Conservation (phyloP, 805 yeast genomes). For the Wickerhamomyces ciferrii region DNA sequence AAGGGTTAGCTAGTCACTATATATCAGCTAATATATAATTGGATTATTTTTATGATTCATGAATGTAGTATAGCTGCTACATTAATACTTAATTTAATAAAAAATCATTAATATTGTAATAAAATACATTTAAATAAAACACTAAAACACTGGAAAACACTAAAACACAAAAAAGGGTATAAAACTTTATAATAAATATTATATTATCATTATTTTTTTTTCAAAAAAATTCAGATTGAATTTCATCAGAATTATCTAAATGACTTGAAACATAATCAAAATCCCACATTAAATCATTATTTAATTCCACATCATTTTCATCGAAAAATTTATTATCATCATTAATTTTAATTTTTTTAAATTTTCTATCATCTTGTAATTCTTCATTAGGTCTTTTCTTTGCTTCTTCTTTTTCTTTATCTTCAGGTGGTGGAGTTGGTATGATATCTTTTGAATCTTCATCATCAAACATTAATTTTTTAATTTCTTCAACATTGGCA, state of each 20-base stretch:
- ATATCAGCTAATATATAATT: no score
- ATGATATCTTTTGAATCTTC: slow-evolving; percentile 1
- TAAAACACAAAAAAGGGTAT: no score
- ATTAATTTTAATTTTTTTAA: slow-evolving; percentile 14
- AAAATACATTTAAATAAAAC: no score
- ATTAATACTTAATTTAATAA: no score
- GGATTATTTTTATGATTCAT: no score
- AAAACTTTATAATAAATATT: no score
- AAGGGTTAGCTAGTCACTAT: no score
- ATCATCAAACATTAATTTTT: slow-evolving; percentile 12
- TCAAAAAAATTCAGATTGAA: background rate
- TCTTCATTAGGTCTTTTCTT: background rate
- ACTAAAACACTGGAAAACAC: no score
- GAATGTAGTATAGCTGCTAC: no score
- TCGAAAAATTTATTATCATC: slow-evolving; percentile 13
- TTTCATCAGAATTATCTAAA: slow-evolving; percentile 1
- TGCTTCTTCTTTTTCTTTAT: background rate
- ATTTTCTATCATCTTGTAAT: background rate
- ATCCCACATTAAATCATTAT: slow-evolving; percentile 17
- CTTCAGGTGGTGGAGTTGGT: slow-evolving; percentile 18
- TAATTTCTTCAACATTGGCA: slow-evolving; percentile 13
- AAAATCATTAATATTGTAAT: background rate
- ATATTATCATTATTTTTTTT: no score
- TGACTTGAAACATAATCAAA: slow-evolving; percentile 11
- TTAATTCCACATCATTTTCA: slow-evolving; percentile 10